These are phyloP conservation scores for Petasospora rhodanensis DNA, from an alignment of 1,139 yeast species.

Conservation along the genomic window DNA sequence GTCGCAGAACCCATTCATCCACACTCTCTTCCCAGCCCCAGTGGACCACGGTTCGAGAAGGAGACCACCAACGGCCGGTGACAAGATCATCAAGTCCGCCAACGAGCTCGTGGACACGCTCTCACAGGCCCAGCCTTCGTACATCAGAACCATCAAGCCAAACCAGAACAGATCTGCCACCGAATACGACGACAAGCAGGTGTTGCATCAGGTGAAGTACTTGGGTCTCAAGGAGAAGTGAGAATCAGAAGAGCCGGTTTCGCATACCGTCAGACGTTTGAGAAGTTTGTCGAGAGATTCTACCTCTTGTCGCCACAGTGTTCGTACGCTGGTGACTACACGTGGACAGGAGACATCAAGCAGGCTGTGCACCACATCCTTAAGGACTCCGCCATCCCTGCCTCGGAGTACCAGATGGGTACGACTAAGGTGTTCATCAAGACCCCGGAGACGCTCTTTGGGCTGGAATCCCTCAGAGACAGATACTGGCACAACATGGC, in stretches of 20 bases:
- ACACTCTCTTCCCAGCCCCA: constrained; percentile 71
- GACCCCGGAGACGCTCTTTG: constrained; percentile 95
- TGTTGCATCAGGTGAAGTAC: constrained; percentile 92
- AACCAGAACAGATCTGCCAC: constrained; percentile 88
- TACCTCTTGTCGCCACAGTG: constrained; percentile 83
- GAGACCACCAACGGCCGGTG: constrained; percentile 97
- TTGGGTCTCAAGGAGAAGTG: constrained; percentile 96
- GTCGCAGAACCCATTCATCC: constrained; percentile 64
- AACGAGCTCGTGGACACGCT: constrained; percentile 85
- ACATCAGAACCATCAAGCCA: constrained; percentile 97
- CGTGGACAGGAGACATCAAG: constrained; percentile 85
- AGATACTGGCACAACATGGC: constrained; percentile 99
- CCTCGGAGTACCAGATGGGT: constrained; percentile 85
- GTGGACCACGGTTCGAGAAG: constrained; percentile 69
- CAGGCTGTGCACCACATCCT: constrained; percentile 80
- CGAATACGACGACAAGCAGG: constrained; percentile 87
- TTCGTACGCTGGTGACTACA: constrained; percentile 97
- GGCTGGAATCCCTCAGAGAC: constrained; percentile 94
- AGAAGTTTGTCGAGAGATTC: constrained; percentile 94
- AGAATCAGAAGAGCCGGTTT: constrained; percentile 98
- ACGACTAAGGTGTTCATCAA: constrained; percentile 93
- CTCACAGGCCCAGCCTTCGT: constrained; percentile 87
- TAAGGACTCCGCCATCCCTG: constrained; percentile 74
- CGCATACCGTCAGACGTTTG: constrained; percentile 96
- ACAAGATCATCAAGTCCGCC: constrained; percentile 89